These are phyloP conservation scores for Circinella minor DNA, from an alignment of 371 early-diverging fungal genomes.

Conservation along the genomic window DNA sequence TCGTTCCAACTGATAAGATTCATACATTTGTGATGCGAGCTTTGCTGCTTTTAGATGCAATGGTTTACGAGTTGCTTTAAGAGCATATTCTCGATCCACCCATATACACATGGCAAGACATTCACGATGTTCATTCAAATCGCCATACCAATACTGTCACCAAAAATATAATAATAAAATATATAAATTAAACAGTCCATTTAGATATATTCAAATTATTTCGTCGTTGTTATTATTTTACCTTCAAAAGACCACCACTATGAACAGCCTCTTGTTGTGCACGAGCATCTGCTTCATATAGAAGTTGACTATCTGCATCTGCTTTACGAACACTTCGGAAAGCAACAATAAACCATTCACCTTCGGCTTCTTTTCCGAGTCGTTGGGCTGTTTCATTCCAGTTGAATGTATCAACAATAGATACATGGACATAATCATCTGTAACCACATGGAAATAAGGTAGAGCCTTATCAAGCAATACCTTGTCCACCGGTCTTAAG, in stretches of 20 bases:
- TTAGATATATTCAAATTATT: background rate
- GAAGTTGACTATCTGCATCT: constrained; percentile 33
- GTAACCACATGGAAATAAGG: constrained; percentile 30
- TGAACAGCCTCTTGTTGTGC: constrained; percentile 55
- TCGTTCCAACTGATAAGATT: constrained; percentile 46
- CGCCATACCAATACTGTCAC: constrained; percentile 54
- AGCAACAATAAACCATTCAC: constrained; percentile 51
- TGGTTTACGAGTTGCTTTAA: constrained; percentile 45
- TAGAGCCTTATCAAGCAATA: constrained; percentile 27
- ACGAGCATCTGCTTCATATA: constrained; percentile 48
- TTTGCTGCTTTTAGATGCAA: constrained; percentile 39
- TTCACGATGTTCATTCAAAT: constrained; percentile 45
- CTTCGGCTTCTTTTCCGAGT: constrained; percentile 26
- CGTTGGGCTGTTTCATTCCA: constrained; percentile 33
- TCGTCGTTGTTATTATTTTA: constrained; percentile 2
- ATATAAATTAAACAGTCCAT: background rate
- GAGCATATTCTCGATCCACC: constrained; percentile 47
- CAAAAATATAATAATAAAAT: background rate
- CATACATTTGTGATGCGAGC: constrained; percentile 49
- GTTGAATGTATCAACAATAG: constrained; percentile 30
- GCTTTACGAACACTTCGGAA: constrained; percentile 50
- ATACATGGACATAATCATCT: constrained; percentile 27
- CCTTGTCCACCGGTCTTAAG: constrained; percentile 31
- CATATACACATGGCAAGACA: constrained; percentile 61
- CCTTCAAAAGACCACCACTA: constrained; percentile 54